Base-by-base conservation (phyloP, 2,329 filamentous ascomycete genomes). In the Curvularia hawaiiensis region DNA sequence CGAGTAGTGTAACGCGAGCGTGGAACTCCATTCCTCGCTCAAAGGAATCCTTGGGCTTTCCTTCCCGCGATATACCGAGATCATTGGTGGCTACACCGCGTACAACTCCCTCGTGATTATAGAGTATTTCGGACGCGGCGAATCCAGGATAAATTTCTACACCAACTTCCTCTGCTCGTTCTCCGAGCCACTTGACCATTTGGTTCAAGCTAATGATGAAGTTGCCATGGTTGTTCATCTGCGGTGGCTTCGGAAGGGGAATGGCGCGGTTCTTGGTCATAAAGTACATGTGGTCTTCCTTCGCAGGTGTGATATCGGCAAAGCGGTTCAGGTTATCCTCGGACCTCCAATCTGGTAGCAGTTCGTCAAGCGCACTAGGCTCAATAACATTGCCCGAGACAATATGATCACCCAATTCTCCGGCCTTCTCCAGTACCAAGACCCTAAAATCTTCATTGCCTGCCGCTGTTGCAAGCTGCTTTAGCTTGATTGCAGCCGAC, bases 21-120 rank as follows among this genome's bases (percentile, higher is more conserved):
- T 97, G 92, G 75, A 99, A 99, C 79, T 97, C 95, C 95, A 99
- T 99, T 59, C 95, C 95, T 60, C 95, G 86, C 82, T 98, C 93
- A 71, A 97, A 99, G 7, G 84, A 88, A 54, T 95, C 90, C 80
- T 96, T 97, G 35, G 93, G 87, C 75, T 89, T 90, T 39, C 94
- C 94, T 68, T 90, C 85, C 53, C 92, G 85, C 10, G 84, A 88
- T 58, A 99, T 85, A 39, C 95, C 95, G 22, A 97, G 81, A 72
- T 99, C 95, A 72, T 98, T 98, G 46, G 95, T 99, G 18, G 95
- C 95, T 40, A 99, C 94, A 64, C 95, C 95, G 77, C 88, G 89
- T 50, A 99, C 95, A 1, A 91, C 91, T 3, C 94, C 94, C 74
- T 97, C 94, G 3, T 86, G 70, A 65, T 87, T 86, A 78, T 97